phyloP scores from a whole-genome alignment of 2,329 filamentous ascomycete genomes.

The Rhexocercosporidium sp. region DNA sequence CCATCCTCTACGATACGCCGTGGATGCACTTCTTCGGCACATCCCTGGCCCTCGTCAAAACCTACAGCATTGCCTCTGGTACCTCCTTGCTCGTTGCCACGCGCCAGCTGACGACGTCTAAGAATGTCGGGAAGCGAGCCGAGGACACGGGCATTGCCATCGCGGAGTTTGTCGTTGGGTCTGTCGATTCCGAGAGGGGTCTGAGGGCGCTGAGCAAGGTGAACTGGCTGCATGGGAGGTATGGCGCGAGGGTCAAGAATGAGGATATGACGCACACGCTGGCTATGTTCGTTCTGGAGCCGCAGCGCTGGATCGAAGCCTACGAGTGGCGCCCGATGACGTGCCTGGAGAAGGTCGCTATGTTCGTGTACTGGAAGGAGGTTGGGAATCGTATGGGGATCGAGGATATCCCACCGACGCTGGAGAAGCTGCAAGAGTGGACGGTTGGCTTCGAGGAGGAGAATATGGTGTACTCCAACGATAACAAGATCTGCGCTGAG shows the following conservation, averaged over 20 bases:
- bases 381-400: conserved; percentile 38
- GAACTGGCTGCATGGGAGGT: conserved; percentile 37
- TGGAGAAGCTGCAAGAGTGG: conserved; percentile 34
- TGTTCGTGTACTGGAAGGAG: conserved; percentile 36
- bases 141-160: conserved; percentile 36
- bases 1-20: conserved; percentile 13
- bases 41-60: conserved; percentile 16
- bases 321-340: conserved; percentile 37
- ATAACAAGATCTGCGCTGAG: conserved; percentile 34
- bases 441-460: conserved; percentile 30
- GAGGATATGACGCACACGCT: conserved; percentile 37
- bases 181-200: conserved; percentile 31
- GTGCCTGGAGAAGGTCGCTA: conserved; percentile 33
- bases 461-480: conserved; percentile 34
- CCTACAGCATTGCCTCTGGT: conserved; percentile 13
- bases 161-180: conserved; percentile 31
- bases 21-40: conserved; percentile 14
- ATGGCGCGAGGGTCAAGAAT: conserved; percentile 25
- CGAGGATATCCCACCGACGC: conserved; percentile 31
- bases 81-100: conserved; percentile 14
- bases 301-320: conserved; percentile 35
- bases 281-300: conserved; percentile 37
- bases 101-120: conserved; percentile 8
- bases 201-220: conserved; percentile 28
- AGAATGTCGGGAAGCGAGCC: conserved; percentile 32